These are phyloP conservation scores for Gossypium thurberi DNA, from an alignment of 345 rosid genomes.

Conservation along the genomic window DNA sequence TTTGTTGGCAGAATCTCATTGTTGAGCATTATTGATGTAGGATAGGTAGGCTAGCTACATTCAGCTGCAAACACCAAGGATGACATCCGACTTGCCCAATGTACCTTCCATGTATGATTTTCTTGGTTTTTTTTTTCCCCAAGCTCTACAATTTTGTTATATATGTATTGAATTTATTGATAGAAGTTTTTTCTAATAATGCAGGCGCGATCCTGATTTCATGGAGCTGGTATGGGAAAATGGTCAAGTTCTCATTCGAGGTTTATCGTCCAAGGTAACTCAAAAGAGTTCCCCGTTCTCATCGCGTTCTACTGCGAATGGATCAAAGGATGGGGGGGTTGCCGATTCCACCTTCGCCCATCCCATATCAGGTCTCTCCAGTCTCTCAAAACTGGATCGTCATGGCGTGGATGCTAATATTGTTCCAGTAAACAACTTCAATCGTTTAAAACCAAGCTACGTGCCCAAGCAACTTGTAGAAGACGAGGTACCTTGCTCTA, in stretches of 20 bases:
- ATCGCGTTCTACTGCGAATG: not conserved
- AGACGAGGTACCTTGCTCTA: not conserved
- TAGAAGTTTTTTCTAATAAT: not conserved
- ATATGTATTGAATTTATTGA: not conserved
- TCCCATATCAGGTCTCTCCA: not conserved
- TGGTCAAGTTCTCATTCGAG: constrained; percentile 25
- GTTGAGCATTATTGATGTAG: not conserved
- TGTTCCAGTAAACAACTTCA: not conserved
- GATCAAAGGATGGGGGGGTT: constrained; percentile 6
- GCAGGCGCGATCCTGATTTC: constrained; percentile 37
- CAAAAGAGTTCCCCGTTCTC: constrained; percentile 5
- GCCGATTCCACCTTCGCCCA: constrained; percentile 5
- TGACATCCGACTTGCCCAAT: not conserved
- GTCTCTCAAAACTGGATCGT: not conserved
- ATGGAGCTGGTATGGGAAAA: constrained; percentile 38
- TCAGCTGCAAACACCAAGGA: not conserved
- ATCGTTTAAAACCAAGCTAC: not conserved
- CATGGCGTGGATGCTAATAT: constrained; percentile 20
- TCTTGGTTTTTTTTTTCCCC: not conserved
- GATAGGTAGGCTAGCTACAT: not conserved
- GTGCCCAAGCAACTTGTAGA: not conserved
- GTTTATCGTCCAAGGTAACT: constrained; percentile 14
- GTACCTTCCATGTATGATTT: constrained; percentile 17
- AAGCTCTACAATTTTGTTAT: not conserved
- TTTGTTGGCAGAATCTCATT: not conserved